These are phyloP conservation scores for Tricholoma bakamatsutake DNA, from an alignment of 768 basidiomycete species.

Conservation along the genomic window DNA sequence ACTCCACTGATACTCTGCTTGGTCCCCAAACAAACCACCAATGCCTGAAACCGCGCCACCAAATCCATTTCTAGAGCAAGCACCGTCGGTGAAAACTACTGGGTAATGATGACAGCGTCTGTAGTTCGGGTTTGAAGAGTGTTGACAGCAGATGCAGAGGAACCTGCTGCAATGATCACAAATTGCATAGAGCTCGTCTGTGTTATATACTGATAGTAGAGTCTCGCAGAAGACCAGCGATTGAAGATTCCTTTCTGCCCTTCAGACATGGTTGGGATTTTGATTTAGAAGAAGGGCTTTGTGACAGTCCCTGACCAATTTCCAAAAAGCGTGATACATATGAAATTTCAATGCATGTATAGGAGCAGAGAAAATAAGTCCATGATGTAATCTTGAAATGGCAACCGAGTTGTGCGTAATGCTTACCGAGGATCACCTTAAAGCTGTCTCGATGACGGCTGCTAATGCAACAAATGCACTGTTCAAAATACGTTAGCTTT, in stretches of 20 bases:
- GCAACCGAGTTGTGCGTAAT: too few species aligned
- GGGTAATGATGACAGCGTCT: conserved; percentile 18
- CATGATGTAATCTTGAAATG: too few species aligned
- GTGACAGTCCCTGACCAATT: too few species aligned
- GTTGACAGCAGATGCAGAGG: neutral
- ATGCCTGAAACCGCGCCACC: conserved; percentile 18
- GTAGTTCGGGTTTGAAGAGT: neutral
- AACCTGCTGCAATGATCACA: neutral
- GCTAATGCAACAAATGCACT: too few species aligned
- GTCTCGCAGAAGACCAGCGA: neutral
- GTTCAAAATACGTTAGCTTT: too few species aligned
- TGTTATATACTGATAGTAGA: neutral
- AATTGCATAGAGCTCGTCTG: neutral
- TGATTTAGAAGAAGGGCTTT: too few species aligned
- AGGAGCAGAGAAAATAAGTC: too few species aligned
- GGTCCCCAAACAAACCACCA: conserved; percentile 15
- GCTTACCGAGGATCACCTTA: too few species aligned
- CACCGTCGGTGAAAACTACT: conserved; percentile 24
- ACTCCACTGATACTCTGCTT: conserved; percentile 5
- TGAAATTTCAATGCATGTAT: too few species aligned
- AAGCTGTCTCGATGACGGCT: too few species aligned
- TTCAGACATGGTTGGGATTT: neutral
- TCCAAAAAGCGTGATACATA: too few species aligned
- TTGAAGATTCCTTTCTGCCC: neutral
- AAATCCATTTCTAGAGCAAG: conserved; percentile 21